phyloP scores from a whole-genome alignment of 2,329 filamentous ascomycete species.

The Aspergillus floridensis region DNA sequence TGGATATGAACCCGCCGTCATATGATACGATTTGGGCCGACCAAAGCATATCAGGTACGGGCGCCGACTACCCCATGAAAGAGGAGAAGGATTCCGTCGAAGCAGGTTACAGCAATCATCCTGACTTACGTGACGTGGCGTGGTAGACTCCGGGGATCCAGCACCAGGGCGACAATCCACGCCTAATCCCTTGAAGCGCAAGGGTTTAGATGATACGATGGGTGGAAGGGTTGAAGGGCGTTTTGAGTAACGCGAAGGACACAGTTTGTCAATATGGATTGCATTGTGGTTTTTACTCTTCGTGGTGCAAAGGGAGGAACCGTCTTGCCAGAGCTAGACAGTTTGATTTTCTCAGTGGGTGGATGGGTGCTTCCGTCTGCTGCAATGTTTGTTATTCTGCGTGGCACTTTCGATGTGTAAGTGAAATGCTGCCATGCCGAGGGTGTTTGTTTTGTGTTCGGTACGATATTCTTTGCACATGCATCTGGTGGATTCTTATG shows the following conservation, averaged over 20 bases:
- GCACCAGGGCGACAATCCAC: constrained; percentile 12
- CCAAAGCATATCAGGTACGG: constrained; percentile 29
- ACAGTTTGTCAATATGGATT: neutral
- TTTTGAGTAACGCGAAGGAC: neutral
- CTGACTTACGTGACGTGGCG: constrained; percentile 28
- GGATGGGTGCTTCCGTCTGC: neutral
- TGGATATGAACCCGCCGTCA: constrained; percentile 30
- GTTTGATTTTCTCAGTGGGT: neutral
- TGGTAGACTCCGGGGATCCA: constrained; percentile 27
- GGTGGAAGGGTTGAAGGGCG: neutral
- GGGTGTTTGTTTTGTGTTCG: neutral
- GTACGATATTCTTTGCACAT: constrained; percentile 1
- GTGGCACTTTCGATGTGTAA: neutral
- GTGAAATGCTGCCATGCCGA: neutral
- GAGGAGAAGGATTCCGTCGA: constrained; percentile 7
- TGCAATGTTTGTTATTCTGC: too few species aligned
- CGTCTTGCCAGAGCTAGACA: neutral
- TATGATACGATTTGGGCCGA: constrained; percentile 28
- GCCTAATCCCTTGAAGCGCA: constrained; percentile 37
- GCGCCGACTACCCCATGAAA: constrained; percentile 15
- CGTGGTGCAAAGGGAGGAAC: neutral
- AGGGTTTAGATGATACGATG: constrained; percentile 22
- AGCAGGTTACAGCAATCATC: constrained; percentile 10
- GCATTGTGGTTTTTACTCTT: too few species aligned
- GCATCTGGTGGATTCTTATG: neutral